A percentile compares a stretch with the other conserved stretches of the same genome.
phyloP scores from a whole-genome alignment of 768 basidiomycete species.

The Fibroporia radiculosa region DNA sequence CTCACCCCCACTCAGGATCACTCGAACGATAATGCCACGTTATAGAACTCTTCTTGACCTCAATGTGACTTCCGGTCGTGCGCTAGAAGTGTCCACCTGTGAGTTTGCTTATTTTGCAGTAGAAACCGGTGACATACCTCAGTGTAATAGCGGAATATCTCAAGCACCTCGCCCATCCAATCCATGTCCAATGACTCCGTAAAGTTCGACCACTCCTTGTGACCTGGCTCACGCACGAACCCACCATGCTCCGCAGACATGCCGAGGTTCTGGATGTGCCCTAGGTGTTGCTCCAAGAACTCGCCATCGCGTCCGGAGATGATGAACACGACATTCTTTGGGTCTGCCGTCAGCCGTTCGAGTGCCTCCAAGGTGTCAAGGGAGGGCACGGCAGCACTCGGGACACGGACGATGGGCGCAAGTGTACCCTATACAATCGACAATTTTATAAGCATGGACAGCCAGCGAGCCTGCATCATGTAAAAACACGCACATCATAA shows the following conservation, averaged over 20 bases:
- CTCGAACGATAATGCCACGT: conserved; percentile 95
- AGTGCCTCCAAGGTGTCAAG: conserved; percentile 68
- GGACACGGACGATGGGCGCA: conserved; percentile 92
- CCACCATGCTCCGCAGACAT: conserved; percentile 96
- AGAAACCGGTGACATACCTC: conserved; percentile 53
- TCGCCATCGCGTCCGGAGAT: conserved; percentile 93
- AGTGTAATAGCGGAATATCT: conserved; percentile 95
- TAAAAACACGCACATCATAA: conserved; percentile 66
- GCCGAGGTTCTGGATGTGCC: conserved; percentile 73
- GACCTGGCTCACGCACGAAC: conserved; percentile 74
- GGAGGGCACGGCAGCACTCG: conserved; percentile 81
- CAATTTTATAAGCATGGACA: conserved; percentile 2
- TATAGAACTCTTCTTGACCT: conserved; percentile 95
- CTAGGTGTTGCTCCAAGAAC: conserved; percentile 89
- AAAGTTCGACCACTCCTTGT: conserved; percentile 71
- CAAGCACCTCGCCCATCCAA: conserved; percentile 94
- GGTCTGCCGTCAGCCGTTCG: conserved; percentile 63
- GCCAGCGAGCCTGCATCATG: neutral
- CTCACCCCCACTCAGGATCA: conserved; percentile 95
- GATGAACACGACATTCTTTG: conserved; percentile 90
- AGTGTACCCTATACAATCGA: conserved; percentile 70
- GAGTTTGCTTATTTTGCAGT: too few relatives aligned
- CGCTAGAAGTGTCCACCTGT: too few relatives aligned
- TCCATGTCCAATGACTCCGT: conserved; percentile 93
- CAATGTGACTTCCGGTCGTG: conserved; percentile 93